Base-by-base conservation (phyloP, 805 yeast species). In the Phaffomyces thermotolerans region DNA sequence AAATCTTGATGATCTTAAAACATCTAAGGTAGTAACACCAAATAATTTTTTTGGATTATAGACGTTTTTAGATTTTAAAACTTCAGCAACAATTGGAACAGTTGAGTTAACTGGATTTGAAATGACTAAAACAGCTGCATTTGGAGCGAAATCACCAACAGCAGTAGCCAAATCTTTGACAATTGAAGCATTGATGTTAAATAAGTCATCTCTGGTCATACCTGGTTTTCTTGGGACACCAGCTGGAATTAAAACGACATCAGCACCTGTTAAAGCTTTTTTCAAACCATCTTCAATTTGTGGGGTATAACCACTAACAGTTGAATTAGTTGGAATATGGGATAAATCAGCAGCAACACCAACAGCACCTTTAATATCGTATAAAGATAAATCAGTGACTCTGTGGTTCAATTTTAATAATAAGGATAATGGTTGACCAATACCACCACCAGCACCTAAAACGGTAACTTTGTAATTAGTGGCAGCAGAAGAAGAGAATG, bases 301-400 rank as follows among this genome's bases (percentile, higher is more conserved):
- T 56, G 96, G 95, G 47, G 86, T 75, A 75, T 76, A 90, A 52
- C 97, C 97, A 54, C 71, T 76, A 57, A 91, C 96, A 45, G 77
- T 78, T 51, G 96, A 86, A 75, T 85, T 79, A 63, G 96, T 86
- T 72, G 95, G 93, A 60, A 90, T 78, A 71, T 90, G 98, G 37
- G 95, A 85, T 50, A 90, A 75, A 62, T 90, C 98, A 45, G 98
- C 90, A 53, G 96, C 97, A 49, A 90, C 97, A 73, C 98, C 98
- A 54, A 89, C 88, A 49, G 96, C 95, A 58, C 93, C 88, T 66
- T 81, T 80, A 63, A 90, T 75, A 69, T 90, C 98, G 73, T 85
- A 90, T 45, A 90, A 73, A 48, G 93, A 78, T 64, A 90, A 75
- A 55, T 82, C 84, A 42, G 95, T 84, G 50, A 90, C 95, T 69